Evolutionary conservation across 768 basidiomycete species (phyloP).

Genomic region (Mycena pura): DNA sequence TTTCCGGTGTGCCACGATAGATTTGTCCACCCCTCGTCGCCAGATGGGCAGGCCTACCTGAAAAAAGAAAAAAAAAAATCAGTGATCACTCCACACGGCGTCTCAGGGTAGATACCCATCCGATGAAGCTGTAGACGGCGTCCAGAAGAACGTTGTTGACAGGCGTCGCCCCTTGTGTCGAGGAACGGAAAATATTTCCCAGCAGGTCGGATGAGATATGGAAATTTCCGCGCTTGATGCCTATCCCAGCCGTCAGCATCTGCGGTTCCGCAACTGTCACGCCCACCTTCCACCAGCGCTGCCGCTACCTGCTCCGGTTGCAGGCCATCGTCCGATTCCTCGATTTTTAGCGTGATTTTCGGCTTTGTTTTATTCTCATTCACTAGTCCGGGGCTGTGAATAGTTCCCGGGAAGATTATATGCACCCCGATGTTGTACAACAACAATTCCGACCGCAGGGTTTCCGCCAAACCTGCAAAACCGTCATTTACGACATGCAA

Average conservation of each 20-base stretch:
- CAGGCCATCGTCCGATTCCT: constrained; percentile 64
- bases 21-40: constrained; percentile 45
- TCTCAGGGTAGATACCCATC: constrained; percentile 41
- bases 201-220: constrained; percentile 70
- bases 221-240: constrained; percentile 63
- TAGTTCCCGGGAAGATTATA: constrained; percentile 73
- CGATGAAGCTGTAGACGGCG: constrained; percentile 46
- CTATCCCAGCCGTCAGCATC: constrained; percentile 36
- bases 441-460: constrained; percentile 68
- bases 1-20: constrained; percentile 38
- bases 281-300: constrained; percentile 56
- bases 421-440: constrained; percentile 72
- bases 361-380: constrained; percentile 73
- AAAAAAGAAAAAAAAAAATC: constrained; percentile 1
- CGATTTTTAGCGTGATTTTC: constrained; percentile 68
- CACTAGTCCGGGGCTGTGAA: constrained; percentile 67
- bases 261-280: neutral
- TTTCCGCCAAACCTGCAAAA: constrained; percentile 68
- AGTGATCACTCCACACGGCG: neutral
- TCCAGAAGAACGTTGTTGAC: constrained; percentile 62
- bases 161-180: constrained; percentile 61
- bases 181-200: constrained; percentile 62
- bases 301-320: constrained; percentile 60
- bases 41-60: constrained; percentile 49
- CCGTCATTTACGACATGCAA: neutral